Evolutionary conservation across 1,284 basidiomycete genomes (phyloP).

Genomic region (Boletellus sp.): DNA sequence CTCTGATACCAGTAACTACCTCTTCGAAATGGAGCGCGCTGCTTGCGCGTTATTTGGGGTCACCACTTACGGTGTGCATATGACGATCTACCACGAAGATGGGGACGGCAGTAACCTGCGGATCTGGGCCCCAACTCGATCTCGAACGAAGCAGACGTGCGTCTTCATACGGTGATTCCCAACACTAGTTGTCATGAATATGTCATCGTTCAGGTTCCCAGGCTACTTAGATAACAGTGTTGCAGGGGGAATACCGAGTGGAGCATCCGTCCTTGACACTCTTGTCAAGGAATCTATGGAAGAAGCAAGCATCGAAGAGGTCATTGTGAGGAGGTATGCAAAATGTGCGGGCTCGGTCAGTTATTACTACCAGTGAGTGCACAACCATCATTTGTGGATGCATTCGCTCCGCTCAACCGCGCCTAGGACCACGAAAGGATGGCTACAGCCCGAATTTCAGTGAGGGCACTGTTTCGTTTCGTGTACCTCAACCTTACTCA

Average conservation of each 20-base stretch:
- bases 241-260: constrained; percentile 76
- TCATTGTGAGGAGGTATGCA: constrained; percentile 56
- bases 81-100: constrained; percentile 64
- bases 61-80: constrained; percentile 86
- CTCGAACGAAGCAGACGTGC: constrained; percentile 84
- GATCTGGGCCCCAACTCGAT: constrained; percentile 88
- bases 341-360: constrained; percentile 61
- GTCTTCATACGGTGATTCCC: constrained; percentile 26
- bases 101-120: constrained; percentile 47
- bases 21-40: constrained; percentile 86
- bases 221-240: constrained; percentile 77
- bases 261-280: constrained; percentile 70
- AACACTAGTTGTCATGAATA: constrained; percentile 4
- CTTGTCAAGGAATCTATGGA: constrained; percentile 93
- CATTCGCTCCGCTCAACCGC: constrained; percentile 4
- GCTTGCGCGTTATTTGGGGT: constrained; percentile 88
- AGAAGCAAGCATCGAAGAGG: constrained; percentile 77
- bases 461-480: constrained; percentile 36
- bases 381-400: neutral
- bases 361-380: constrained; percentile 62
- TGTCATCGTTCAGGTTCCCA: constrained; percentile 55
- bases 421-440: constrained; percentile 61
- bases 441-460: constrained; percentile 87
- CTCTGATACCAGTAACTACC: constrained; percentile 50
- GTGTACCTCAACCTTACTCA: constrained; percentile 1